Evolutionary conservation across 148 eudicot genomes (phyloP), one percentile per base, ranked within the genome.

Genomic region (Spergularia bocconei): DNA sequence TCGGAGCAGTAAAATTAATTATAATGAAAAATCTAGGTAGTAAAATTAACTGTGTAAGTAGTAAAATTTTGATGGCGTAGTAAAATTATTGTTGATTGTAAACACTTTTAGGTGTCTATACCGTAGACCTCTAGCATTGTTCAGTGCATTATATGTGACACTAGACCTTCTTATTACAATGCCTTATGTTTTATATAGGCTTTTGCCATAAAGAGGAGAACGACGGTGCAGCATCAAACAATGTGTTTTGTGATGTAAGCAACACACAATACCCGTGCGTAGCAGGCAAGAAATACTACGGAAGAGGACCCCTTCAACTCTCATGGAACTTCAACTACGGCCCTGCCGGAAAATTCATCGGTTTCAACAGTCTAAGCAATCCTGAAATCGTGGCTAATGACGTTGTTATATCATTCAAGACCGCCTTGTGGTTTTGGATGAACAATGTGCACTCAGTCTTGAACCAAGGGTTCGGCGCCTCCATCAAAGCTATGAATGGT

Each of bases 361-460:
- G 68, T 0, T 89, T 91, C 13, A 83, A 89, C n/a, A 91, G 92
- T 2, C 56, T 85, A 13, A 74, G 65, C 57, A 71, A 86, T 50
- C 97, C 93, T 0, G 89, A 86, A 23, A 84, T 65, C 0, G 88
- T 87, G 65, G 87, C 88, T 44, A 78, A 67, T 12, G 87, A 91
- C 51, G 56, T 75, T 0, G 74, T 80, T 13, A 75, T 85, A 2
- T 76, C 97, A 17, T 91, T 88, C 81, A 84, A 84, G 73, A 71
- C 91, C 0, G 78, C 89, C 13, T 25, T 91, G 20, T 91, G 97
- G 97, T 91, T 56, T 33, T 89, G 90, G 93, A 85, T 77, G 85
- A 76, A 44, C 16, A 64, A 77, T 6, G 83, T 80, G 14, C 90
- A 91, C 51, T 54, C 79, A 4, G 67, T 74, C 2, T 70, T 88